Percentiles rank a stretch among this genome's conserved stretches.
Conservation (phyloP, 2,329 filamentous ascomycete species). For the Botrytis paeoniae region DNA sequence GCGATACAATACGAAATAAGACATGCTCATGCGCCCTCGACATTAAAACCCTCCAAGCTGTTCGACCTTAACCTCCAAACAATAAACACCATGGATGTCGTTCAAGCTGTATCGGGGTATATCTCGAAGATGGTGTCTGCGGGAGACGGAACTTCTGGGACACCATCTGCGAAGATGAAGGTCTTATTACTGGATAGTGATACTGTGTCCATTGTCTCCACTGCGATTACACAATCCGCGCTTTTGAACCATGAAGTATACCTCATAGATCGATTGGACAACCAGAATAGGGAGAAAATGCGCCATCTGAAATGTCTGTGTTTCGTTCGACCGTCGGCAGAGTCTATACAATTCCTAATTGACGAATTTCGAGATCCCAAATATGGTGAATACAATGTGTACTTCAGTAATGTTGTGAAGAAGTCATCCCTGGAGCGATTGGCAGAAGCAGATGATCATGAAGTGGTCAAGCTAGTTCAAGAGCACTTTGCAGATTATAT, state of each 20-base stretch:
- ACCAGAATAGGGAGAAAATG: slow-evolving; percentile 91
- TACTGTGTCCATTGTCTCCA: slow-evolving; percentile 90
- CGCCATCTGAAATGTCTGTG: slow-evolving; percentile 91
- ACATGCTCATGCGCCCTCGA: slow-evolving; percentile 1
- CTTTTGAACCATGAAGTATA: slow-evolving; percentile 96
- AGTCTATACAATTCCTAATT: slow-evolving; percentile 89
- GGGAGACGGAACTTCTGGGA: slow-evolving; percentile 66
- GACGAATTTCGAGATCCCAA: slow-evolving; percentile 95
- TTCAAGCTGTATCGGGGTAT: slow-evolving; percentile 89
- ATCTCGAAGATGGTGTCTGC: slow-evolving; percentile 92
- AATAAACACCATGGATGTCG: slow-evolving; percentile 74
- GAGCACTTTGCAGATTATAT: slow-evolving; percentile 97
- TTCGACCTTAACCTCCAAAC: neutral
- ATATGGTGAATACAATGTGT: slow-evolving; percentile 95
- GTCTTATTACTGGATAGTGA: slow-evolving; percentile 90
- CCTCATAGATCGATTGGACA: slow-evolving; percentile 93
- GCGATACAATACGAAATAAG: neutral
- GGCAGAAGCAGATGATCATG: slow-evolving; percentile 95
- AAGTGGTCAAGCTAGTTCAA: slow-evolving; percentile 90
- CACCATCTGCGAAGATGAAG: slow-evolving; percentile 91
- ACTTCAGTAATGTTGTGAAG: slow-evolving; percentile 96
- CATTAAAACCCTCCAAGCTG: neutral
- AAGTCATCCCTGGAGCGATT: slow-evolving; percentile 93
- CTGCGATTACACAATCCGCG: slow-evolving; percentile 90
- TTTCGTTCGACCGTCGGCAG: slow-evolving; percentile 86